A percentile compares a stretch with the other conserved stretches of the same genome.
Evolutionary conservation across 75 land plant species (phyloP).

Genomic region (Isoetes taiwanensis): DNA sequence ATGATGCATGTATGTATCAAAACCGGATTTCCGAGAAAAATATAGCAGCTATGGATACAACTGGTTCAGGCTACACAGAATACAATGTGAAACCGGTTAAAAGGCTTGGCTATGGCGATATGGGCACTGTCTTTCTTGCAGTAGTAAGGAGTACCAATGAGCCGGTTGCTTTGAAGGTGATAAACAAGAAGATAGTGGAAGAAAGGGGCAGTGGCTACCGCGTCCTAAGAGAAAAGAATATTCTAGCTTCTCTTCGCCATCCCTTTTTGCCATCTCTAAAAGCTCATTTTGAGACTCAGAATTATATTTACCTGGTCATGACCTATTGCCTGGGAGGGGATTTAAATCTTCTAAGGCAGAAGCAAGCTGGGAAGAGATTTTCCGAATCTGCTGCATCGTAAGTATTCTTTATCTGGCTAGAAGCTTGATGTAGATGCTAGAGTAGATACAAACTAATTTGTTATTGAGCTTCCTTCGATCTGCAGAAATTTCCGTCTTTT

Average conservation of each 20-base stretch:
- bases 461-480: too few species aligned
- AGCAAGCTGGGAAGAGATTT: conserved; percentile 53
- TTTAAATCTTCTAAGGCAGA: conserved; percentile 30
- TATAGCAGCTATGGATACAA: too few species aligned
- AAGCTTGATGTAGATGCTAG: too few species aligned
- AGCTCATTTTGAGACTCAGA: conserved; percentile 30
- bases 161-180: conserved; percentile 45
- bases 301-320: conserved; percentile 38
- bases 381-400: conserved; percentile 29
- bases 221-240: conserved; percentile 33
- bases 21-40: too few species aligned
- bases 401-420: too few species aligned
- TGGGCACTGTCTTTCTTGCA: conserved; percentile 29
- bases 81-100: too few species aligned
- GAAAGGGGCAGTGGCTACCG: conserved; percentile 25
- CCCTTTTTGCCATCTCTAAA: conserved; percentile 39
- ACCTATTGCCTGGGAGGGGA: conserved; percentile 57
- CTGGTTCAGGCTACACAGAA: too few species aligned
- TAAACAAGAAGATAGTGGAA: conserved; percentile 21
- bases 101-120: conserved; percentile 28
- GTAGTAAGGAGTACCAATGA: conserved; percentile 13
- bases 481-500: too few species aligned
- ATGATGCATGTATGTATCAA: too few species aligned
- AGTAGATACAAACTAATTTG: too few species aligned
- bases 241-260: conserved; percentile 20